Conservation (phyloP, 2,329 filamentous ascomycete genomes). For the Ilyonectria robusta region DNA sequence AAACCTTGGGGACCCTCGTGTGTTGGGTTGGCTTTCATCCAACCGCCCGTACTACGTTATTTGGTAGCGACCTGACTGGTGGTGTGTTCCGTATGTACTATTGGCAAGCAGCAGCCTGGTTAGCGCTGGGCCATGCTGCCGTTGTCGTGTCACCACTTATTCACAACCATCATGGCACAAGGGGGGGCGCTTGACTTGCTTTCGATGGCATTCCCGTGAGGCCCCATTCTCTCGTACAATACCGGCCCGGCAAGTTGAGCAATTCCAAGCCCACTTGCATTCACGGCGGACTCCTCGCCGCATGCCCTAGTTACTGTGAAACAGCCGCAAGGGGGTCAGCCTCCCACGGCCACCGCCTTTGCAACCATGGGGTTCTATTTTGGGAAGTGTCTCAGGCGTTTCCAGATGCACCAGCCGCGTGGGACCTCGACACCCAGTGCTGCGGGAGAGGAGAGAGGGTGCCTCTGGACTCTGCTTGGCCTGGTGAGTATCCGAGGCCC, state of each 20-base stretch:
- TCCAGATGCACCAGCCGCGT: conserved; percentile 42
- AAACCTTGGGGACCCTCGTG: conserved; percentile 32
- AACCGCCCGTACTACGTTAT: not conserved
- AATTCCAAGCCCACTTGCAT: conserved; percentile 11
- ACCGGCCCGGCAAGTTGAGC: not conserved
- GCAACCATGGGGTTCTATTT: conserved; percentile 36
- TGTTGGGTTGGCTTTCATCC: conserved; percentile 2
- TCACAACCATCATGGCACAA: conserved; percentile 8
- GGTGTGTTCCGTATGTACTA: conserved; percentile 4
- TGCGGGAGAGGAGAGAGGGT: conserved; percentile 1
- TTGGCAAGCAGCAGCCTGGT: not conserved
- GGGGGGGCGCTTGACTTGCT: conserved; percentile 13
- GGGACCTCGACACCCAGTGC: conserved; percentile 15
- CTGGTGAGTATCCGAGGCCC: not conserved
- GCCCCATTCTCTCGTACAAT: not conserved
- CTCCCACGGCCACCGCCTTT: not conserved
- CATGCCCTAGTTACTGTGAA: conserved; percentile 41
- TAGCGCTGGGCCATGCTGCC: conserved; percentile 17
- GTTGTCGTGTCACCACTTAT: conserved; percentile 31
- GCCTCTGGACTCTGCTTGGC: not conserved
- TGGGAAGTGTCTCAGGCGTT: conserved; percentile 44
- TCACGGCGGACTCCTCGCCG: conserved; percentile 4
- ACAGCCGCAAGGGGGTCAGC: conserved; percentile 37
- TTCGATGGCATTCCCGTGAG: conserved; percentile 17
- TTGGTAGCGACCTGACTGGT: conserved; percentile 4